Evolutionary conservation across 75 land plant species (phyloP).

Genomic region (Chamaecyparis obtusa): DNA sequence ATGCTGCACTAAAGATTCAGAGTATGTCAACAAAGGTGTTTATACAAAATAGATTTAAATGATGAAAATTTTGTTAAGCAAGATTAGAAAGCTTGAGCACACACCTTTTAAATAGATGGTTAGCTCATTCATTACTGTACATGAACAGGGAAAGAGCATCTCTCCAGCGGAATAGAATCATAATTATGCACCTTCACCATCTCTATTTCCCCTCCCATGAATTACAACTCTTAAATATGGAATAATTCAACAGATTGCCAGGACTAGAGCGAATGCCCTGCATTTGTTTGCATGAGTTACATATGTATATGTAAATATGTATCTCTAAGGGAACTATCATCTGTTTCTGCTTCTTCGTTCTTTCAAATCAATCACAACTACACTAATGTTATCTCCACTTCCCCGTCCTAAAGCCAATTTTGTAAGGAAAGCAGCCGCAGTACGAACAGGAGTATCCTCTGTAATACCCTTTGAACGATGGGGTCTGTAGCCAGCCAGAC

Average conservation of each 20-base stretch:
- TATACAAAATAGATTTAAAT: neutral
- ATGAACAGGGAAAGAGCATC: neutral
- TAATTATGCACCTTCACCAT: neutral
- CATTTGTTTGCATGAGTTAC: neutral
- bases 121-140: neutral
- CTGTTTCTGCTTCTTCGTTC: slow-evolving; percentile 14
- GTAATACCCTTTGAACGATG: slow-evolving; percentile 15
- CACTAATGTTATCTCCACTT: slow-evolving; percentile 55
- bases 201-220: no score
- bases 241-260: no score
- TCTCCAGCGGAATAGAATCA: neutral
- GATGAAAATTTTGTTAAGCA: neutral
- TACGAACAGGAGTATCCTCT: slow-evolving; percentile 36
- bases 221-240: no score
- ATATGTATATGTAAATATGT: neutral
- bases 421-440: slow-evolving; percentile 43
- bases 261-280: no score
- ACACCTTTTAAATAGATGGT: no score
- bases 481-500: slow-evolving; percentile 39
- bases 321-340: neutral
- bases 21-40: neutral
- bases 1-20: neutral
- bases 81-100: no score
- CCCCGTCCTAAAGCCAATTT: slow-evolving; percentile 40
- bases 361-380: slow-evolving; percentile 51